A percentile compares a stretch with the other conserved stretches of the same genome.
Evolutionary conservation across 441 rosid genomes (phyloP).

Genomic region (Adansonia rubrostipa): DNA sequence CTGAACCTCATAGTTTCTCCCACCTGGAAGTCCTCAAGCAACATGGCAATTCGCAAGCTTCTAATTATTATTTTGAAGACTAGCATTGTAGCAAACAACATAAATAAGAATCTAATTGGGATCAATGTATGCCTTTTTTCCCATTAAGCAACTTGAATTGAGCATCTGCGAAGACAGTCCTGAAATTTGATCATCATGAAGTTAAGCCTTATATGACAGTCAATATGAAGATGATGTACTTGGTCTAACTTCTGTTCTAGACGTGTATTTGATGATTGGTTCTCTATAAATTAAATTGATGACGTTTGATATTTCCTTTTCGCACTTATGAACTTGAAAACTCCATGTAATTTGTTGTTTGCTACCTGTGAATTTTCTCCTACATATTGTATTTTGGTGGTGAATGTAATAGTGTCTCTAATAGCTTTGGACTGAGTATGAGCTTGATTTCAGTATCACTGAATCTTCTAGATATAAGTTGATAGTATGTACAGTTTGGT

Average conservation of each 20-base stretch:
- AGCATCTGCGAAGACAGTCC: background rate
- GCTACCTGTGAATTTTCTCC: background rate
- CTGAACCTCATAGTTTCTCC: background rate
- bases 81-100: background rate
- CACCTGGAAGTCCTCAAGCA: background rate
- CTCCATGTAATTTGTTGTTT: background rate
- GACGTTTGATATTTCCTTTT: background rate
- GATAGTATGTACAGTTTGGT: background rate
- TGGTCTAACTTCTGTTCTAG: background rate
- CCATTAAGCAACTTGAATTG: background rate
- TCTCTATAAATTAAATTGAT: background rate
- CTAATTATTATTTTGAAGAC: background rate
- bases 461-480: background rate
- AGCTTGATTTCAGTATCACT: background rate
- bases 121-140: background rate
- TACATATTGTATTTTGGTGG: background rate
- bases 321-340: background rate
- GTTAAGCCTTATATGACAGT: background rate
- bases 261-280: background rate
- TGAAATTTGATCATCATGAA: background rate
- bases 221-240: background rate
- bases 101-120: background rate
- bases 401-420: background rate
- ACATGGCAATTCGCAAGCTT: background rate
- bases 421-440: background rate